phyloP scores from a whole-genome alignment of 495 filamentous ascomycete genomes.

The Achaetomiella virescens region DNA sequence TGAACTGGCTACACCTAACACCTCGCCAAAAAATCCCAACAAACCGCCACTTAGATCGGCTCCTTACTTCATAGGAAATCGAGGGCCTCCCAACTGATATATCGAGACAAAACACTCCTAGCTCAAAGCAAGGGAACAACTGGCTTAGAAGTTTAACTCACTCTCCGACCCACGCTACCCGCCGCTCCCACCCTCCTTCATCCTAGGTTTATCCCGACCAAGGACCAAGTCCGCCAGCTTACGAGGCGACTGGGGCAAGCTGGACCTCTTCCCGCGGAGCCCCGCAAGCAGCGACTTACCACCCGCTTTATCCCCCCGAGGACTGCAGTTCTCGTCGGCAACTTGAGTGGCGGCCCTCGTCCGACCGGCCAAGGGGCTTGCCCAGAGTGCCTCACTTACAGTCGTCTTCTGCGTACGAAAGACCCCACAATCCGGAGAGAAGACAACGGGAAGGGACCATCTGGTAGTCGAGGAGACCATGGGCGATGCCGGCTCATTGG shows the following conservation, averaged over 20 bases:
- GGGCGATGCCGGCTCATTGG: neutral
- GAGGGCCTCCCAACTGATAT: no score
- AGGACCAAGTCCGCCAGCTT: constrained; percentile 4
- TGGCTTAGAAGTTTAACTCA: constrained; percentile 8
- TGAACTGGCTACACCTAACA: no score
- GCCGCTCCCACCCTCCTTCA: neutral
- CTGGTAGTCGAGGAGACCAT: neutral
- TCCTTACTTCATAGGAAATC: no score
- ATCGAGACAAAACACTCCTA: no score
- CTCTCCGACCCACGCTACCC: neutral
- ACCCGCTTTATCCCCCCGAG: neutral
- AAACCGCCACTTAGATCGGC: no score
- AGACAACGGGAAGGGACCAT: constrained; percentile 8
- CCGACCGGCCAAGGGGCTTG: constrained; percentile 31
- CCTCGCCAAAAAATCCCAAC: no score
- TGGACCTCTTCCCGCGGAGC: constrained; percentile 14
- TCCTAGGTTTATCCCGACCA: neutral
- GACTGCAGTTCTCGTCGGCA: constrained; percentile 14
- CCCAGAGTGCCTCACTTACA: constrained; percentile 37
- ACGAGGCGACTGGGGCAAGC: constrained; percentile 3
- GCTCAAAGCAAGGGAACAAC: no score
- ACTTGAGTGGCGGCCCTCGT: constrained; percentile 1
- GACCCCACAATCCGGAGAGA: constrained; percentile 4
- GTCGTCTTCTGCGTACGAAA: constrained; percentile 13
- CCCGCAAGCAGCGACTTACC: constrained; percentile 11